phyloP scores from a whole-genome alignment of 495 filamentous ascomycete species.

The Penicillium lividum region DNA sequence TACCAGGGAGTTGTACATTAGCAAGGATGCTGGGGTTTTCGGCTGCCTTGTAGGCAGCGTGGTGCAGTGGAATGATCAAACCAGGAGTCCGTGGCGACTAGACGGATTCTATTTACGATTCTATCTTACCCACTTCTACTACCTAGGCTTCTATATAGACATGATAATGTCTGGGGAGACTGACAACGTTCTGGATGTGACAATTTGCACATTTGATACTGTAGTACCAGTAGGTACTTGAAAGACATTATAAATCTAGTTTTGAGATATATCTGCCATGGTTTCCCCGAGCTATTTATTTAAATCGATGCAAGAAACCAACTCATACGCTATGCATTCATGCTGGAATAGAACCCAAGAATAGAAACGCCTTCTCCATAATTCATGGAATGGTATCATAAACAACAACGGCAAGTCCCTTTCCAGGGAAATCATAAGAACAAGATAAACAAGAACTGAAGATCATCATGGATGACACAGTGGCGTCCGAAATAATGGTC shows the following conservation, averaged over 20 bases:
- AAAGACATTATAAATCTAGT: too few relatives aligned
- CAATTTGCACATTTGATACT: too few relatives aligned
- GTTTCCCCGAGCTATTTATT: slow-evolving; percentile 1
- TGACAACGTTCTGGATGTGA: too few relatives aligned
- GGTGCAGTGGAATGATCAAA: not conserved
- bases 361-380: slow-evolving; percentile 22
- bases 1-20: slow-evolving; percentile 26
- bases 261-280: not conserved
- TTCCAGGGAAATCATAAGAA: slow-evolving; percentile 3
- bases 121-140: not conserved
- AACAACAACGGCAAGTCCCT: slow-evolving; percentile 11
- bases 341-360: slow-evolving; percentile 3
- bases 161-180: too few relatives aligned
- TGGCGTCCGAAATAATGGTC: slow-evolving; percentile 6
- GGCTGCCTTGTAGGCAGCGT: slow-evolving; percentile 14
- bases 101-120: not conserved
- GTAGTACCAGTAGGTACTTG: too few relatives aligned
- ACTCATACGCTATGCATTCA: slow-evolving; percentile 1
- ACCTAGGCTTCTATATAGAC: too few relatives aligned
- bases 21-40: slow-evolving; percentile 20
- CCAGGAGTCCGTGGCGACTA: not conserved
- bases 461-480: slow-evolving; percentile 2
- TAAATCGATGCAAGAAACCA: not conserved
- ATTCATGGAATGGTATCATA: slow-evolving; percentile 38
- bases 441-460: slow-evolving; percentile 17